Conservation (phyloP, 75 land plant genomes). For the Pseudotsuga menziesii region DNA sequence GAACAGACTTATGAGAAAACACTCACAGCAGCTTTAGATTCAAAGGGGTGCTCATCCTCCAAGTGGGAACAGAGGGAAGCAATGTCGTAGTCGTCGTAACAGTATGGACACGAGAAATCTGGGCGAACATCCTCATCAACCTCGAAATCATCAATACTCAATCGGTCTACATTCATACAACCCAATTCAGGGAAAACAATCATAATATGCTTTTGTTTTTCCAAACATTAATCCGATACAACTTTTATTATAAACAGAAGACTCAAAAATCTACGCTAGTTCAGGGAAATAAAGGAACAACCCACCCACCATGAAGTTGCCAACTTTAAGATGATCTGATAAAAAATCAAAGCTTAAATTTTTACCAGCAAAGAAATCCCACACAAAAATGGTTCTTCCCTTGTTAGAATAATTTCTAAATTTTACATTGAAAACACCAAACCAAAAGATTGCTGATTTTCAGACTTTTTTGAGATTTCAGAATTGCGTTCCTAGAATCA, state of each 20-base stretch:
- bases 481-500: no score
- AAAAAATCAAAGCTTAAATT: no score
- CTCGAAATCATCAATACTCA: constrained; percentile 72
- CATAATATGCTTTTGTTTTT: background rate
- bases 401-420: no score
- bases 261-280: background rate
- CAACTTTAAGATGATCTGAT: background rate
- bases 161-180: constrained; percentile 46
- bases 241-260: background rate
- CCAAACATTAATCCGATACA: background rate
- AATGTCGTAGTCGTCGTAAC: constrained; percentile 85
- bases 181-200: background rate
- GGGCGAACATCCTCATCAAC: constrained; percentile 73
- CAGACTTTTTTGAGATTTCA: no score
- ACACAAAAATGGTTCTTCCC: no score
- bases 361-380: no score
- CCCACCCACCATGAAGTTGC: background rate
- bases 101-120: constrained; percentile 87
- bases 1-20: background rate
- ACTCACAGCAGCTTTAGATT: constrained; percentile 72
- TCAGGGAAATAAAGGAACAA: background rate
- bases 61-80: constrained; percentile 78
- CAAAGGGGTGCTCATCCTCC: constrained; percentile 82
- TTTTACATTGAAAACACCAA: no score
- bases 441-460: no score